Base-by-base conservation (phyloP, 2,329 filamentous ascomycete genomes). In the Helotiales sp. region DNA sequence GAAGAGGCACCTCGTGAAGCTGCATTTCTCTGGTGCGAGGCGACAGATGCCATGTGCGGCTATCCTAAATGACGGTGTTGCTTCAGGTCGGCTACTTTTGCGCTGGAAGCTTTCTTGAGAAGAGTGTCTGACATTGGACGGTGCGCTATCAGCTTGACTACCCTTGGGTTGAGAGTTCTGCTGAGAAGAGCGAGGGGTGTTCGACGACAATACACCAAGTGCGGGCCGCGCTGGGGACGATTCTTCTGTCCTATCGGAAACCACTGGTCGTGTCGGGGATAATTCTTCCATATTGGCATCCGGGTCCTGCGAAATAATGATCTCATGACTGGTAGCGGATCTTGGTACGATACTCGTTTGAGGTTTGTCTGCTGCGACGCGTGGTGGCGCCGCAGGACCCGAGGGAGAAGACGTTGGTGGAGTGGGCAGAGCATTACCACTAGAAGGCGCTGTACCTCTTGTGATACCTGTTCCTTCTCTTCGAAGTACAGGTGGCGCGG, bases 401-500 rank as follows among this genome's bases (percentile, higher is more conserved):
- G 31, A 27, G 7, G 25, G 29, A 10, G 52, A 52, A 24, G 54
- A 51, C 2, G 51, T 48, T 10, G 56, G 52, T 40, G 54, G 57
- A 5, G 53, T 55, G 13, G 36, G 25, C 1, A n/a, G 9, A 3
- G 55, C 33, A 19, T 13, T 10, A 27, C 12, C 24, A 12, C 40
- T 13, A 12, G 29, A 34, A 6, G 31, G 25, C 34, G 49, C 38
- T 17, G 40, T 19, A 1, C 62, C 57, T 38, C 40, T 58, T 7
- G 52, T 48, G 2, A 66, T 38, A 10, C 57, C 31, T 1, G 57
- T 55, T 8, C 57, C 55, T 15, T 61, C 60, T 27, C 60, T 27
- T n/a, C 38, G 71, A 4, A 71, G 67, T 53, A 56, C 47, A 12
- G 38, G 12, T 15, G 61, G 19, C 19, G 87, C 74, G 1, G 88